Evolutionary conservation across 2,329 filamentous ascomycete species (phyloP).

Genomic region (Rutstroemia sp.): DNA sequence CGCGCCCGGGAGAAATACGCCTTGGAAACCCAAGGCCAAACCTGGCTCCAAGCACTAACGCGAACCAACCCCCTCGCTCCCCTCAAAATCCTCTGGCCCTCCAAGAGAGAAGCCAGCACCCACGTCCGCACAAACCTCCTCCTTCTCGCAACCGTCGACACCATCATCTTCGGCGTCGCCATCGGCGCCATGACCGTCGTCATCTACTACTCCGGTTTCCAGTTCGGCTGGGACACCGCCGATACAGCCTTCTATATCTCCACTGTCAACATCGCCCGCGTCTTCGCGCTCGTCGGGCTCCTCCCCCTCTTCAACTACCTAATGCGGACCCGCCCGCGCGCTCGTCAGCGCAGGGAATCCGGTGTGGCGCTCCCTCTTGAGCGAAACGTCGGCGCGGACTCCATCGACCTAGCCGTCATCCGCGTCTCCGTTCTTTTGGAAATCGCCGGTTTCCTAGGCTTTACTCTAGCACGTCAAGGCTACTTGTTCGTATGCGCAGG

Average conservation of each 20-base stretch:
- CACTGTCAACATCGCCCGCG: constrained; percentile 66
- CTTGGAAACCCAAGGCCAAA: constrained; percentile 30
- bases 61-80: constrained; percentile 66
- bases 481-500: constrained; percentile 64
- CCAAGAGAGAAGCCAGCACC: constrained; percentile 50
- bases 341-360: constrained; percentile 46
- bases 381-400: constrained; percentile 55
- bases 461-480: constrained; percentile 55
- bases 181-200: constrained; percentile 78
- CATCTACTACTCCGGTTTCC: constrained; percentile 73
- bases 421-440: constrained; percentile 71
- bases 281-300: constrained; percentile 64
- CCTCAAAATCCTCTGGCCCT: constrained; percentile 70
- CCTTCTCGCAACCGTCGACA: constrained; percentile 72
- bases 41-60: constrained; percentile 24
- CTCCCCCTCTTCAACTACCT: constrained; percentile 72
- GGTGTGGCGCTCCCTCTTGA: constrained; percentile 39
- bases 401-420: constrained; percentile 69
- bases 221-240: constrained; percentile 75
- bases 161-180: constrained; percentile 70
- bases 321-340: constrained; percentile 44
- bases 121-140: constrained; percentile 73
- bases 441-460: constrained; percentile 67
- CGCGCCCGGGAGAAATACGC: constrained; percentile 62
- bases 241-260: constrained; percentile 78